Evolutionary conservation across 441 rosid genomes (phyloP).

Genomic region (Eugenia klotzschiana): DNA sequence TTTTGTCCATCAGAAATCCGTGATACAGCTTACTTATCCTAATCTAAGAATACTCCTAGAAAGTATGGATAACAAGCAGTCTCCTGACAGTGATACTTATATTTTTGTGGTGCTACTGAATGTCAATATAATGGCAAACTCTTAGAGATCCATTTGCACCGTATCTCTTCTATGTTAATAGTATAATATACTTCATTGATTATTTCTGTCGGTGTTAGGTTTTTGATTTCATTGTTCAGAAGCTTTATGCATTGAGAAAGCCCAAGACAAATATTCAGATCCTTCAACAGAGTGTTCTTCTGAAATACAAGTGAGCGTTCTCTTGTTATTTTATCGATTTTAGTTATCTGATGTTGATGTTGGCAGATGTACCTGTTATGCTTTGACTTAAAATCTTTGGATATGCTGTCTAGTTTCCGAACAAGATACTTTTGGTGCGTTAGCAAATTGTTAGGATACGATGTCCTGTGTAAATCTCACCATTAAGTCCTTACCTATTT

Average conservation of each 20-base stretch:
- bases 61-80: not conserved
- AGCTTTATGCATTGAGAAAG: slow-evolving; percentile 92
- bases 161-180: not conserved
- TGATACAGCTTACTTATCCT: not conserved
- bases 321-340: not conserved
- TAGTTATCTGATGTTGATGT: not conserved
- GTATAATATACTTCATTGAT: slow-evolving; percentile 1
- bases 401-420: not conserved
- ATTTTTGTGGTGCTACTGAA: not conserved
- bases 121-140: not conserved
- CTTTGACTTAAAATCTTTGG: not conserved
- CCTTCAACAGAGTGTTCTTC: slow-evolving; percentile 94
- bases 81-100: not conserved
- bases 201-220: slow-evolving; percentile 29
- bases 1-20: not conserved
- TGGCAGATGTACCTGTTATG: not conserved
- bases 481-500: not conserved
- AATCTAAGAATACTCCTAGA: not conserved
- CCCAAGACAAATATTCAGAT: slow-evolving; percentile 99
- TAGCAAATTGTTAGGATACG: not conserved
- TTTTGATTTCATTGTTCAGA: slow-evolving; percentile 95
- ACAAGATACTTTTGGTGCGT: not conserved
- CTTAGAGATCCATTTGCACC: slow-evolving; percentile 2
- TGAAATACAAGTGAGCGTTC: slow-evolving; percentile 79
- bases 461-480: not conserved